Evolutionary conservation across 2,329 filamentous ascomycete species (phyloP), one percentile per base, ranked within the genome.

Genomic region (Bisporella sp.): DNA sequence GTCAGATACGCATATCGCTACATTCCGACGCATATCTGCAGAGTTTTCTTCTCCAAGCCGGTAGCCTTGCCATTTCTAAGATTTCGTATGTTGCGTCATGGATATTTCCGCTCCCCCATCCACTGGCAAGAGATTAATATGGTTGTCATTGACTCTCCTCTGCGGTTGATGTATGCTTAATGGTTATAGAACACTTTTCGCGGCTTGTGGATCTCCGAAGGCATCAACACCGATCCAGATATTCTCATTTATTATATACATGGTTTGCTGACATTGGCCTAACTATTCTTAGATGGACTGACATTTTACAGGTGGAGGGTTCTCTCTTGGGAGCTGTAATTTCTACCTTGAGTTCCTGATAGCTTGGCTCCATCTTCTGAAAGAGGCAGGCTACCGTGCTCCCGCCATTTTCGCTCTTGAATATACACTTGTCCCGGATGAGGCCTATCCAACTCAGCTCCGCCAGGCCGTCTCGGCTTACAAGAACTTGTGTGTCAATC

Each of bases 321-420:
- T 95, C 65, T 80, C 81, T 5, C 87, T 95, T 83, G 89, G 89
- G 3, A 89, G 86, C 9, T 74, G 78, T 13, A 87, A 86, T 69
- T 95, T 95, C 66, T 95, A 95, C 65, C 77, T 91, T 35, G 89
- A 95, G 61, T 93, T 92, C 58, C 73, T 95, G 3, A 71, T 92
- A 48, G 78, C 81, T 6, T 89, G 85, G 84, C 71, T 87, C 9
- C 73, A 75, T 41, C 69, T 89, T 13, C 73, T 95, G 39, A 74
- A 79, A 49, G 69, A 55, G 77, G 47, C 71, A 74, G 85, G 85
- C 1, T 92, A 85, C 65, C 65, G 70, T 7, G 93, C 91, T 61
- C 89, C 89, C 0, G 85, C 86, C 28, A 77, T 93, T 4, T 89
- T 93, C 62, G 81, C 85, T 1, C 72, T 93, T 5, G 87, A 93